These are phyloP conservation scores for Austroboletus rostrupii DNA, from an alignment of 1,284 basidiomycete species.

Conservation along the genomic window DNA sequence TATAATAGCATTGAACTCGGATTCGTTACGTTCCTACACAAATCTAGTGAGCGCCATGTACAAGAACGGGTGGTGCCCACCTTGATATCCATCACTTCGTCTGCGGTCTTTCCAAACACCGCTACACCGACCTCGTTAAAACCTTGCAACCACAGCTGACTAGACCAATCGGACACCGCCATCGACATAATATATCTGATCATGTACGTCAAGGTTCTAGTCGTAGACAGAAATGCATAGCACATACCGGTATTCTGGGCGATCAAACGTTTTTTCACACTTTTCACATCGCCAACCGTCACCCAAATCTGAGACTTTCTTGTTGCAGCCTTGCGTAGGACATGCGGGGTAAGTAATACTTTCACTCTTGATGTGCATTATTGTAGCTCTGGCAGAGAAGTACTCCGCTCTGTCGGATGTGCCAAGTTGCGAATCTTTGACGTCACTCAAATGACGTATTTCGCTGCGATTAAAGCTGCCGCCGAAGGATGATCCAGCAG, in stretches of 20 bases:
- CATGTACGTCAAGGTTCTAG: slow-evolving; percentile 1
- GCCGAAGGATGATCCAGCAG: slow-evolving; percentile 36
- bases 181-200: slow-evolving; percentile 85
- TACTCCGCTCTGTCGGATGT: slow-evolving; percentile 77
- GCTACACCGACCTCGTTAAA: slow-evolving; percentile 90
- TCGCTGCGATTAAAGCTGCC: slow-evolving; percentile 63
- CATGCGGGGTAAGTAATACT: slow-evolving; percentile 92
- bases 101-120: slow-evolving; percentile 78
- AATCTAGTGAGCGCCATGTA: background rate
- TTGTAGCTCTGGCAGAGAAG: slow-evolving; percentile 81
- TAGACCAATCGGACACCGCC: slow-evolving; percentile 86
- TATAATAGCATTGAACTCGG: slow-evolving; percentile 60
- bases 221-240: background rate
- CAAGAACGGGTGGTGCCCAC: slow-evolving; percentile 25
- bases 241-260: slow-evolving; percentile 79
- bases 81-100: slow-evolving; percentile 74
- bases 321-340: slow-evolving; percentile 78
- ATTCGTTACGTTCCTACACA: slow-evolving; percentile 61
- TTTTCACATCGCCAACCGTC: slow-evolving; percentile 91
- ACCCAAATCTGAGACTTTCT: slow-evolving; percentile 79
- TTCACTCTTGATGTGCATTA: slow-evolving; percentile 88
- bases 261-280: slow-evolving; percentile 72
- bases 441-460: slow-evolving; percentile 74
- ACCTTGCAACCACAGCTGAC: slow-evolving; percentile 89
- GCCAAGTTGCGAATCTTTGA: slow-evolving; percentile 79